Evolutionary conservation across 1,139 yeast genomes (phyloP), one percentile per base, ranked within the genome.

Genomic region (Pichia cactophila): DNA sequence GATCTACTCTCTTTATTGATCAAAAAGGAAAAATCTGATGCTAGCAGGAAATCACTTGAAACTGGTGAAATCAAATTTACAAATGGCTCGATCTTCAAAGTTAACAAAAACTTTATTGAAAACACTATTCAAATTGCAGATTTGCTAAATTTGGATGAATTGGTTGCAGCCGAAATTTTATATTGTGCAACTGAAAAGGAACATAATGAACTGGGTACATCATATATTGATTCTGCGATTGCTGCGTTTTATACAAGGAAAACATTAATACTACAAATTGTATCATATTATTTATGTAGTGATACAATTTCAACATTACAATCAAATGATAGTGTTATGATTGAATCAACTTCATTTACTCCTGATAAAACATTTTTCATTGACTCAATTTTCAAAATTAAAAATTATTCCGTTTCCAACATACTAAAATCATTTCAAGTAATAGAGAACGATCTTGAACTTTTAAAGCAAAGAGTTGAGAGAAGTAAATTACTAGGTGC

Each of bases 241-340:
- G 77, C 85, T n/a, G 73, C 80, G 7, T 88, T 77, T 61, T 86
- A 81, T 61, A 68, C 79, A 49, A 75, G 97, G 57, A 74, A 82
- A 47, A 84, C 81, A 60, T 84, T 79, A 57, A 80, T 89, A 23
- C 66, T 90, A 45, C 86, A 85, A 58, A 79, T 87, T 37, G 72
- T 83, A 26, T 80, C 86, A 8, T 86, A 74, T 60, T 67, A 81
- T 40, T 65, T 81, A 29, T 61, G 62, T 48, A 42, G 43, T 35
- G 26, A 20, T 10, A n/a, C 47, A 16, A 33, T 14, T 26, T 28
- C 33, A 17, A 23, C 28, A 2, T 10, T 28, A 33, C 20, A 9
- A 10, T 16, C 20, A 16, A 28, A 26, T 23, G 31, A 40, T 26
- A n/a, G 20, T 10, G n/a, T 42, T 20, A 17, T 9, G 7, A 7